These are phyloP conservation scores for Epichloe amarillans DNA, from an alignment of 2,329 filamentous ascomycete species.

Conservation along the genomic window DNA sequence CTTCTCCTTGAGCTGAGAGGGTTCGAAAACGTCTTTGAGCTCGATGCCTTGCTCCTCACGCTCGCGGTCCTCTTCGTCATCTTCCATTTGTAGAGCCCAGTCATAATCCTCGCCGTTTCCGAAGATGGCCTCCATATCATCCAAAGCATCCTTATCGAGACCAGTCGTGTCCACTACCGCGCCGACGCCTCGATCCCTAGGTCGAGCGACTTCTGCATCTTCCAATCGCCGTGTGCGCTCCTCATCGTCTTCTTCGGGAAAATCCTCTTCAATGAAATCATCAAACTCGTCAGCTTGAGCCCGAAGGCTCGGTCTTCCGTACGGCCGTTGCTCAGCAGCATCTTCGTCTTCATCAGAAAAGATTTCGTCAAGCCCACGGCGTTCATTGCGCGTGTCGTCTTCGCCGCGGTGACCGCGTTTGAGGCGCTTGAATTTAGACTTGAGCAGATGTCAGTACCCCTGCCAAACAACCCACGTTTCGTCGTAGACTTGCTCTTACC, in stretches of 20 bases:
- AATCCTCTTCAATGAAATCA: slow-evolving; percentile 95
- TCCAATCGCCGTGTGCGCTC: slow-evolving; percentile 64
- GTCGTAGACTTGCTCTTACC: slow-evolving; percentile 33
- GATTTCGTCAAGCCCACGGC: slow-evolving; percentile 75
- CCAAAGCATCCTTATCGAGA: slow-evolving; percentile 80
- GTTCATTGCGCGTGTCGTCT: slow-evolving; percentile 47
- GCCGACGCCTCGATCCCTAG: slow-evolving; percentile 55
- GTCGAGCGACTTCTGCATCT: slow-evolving; percentile 77
- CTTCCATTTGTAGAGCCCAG: slow-evolving; percentile 83
- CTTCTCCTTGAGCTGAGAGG: slow-evolving; percentile 84
- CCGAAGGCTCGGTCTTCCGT: slow-evolving; percentile 40
- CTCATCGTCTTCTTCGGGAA: slow-evolving; percentile 76
- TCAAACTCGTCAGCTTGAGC: slow-evolving; percentile 68
- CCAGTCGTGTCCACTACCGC: slow-evolving; percentile 67
- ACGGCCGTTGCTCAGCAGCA: slow-evolving; percentile 39
- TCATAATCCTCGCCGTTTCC: slow-evolving; percentile 92
- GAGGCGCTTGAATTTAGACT: slow-evolving; percentile 91
- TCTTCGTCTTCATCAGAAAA: slow-evolving; percentile 92
- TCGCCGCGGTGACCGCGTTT: slow-evolving; percentile 81
- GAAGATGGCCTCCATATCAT: slow-evolving; percentile 94
- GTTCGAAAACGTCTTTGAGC: slow-evolving; percentile 96
- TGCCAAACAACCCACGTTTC: neutral
- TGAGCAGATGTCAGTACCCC: neutral
- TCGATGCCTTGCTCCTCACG: slow-evolving; percentile 75
- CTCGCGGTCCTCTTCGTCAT: slow-evolving; percentile 67